Evolutionary conservation across 192 early-diverging fungal species (phyloP), one percentile per base, ranked within the genome.

Genomic region (Backusella sp.): DNA sequence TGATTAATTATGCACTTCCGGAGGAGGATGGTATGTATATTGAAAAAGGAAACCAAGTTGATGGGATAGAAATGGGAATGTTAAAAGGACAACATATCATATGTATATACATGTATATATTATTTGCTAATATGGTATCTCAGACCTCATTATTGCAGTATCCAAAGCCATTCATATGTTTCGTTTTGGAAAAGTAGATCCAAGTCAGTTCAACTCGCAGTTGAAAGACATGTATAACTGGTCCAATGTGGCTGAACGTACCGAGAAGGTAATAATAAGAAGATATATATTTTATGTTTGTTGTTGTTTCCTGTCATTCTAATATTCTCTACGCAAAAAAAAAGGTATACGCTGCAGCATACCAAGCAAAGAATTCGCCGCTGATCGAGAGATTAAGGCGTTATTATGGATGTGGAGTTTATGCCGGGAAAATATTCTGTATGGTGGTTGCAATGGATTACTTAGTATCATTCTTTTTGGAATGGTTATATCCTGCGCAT

Each of bases 161-260:
- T 74, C 84, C 42, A 86, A 85, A 66, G 93, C 96, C 9, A 93
- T 98, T 28, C 85, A 85, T 17, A 87, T 84, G 74, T 90, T 97
- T 46, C 84, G 83, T 21, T 83, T 86, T 66, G 85, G 88, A 23
- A 87, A 93, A 66, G 84, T 92, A 23, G 82, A 90, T 67, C 91
- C 92, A 12, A 84, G 76, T 70, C 82, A 82, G 65, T 91, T 97
- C 68, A 96, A 99, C 77, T 86, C 89, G 44, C 88, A 93, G 56
- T 90, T 99, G 8, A 91, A 92, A 73, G 88, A 90, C 62, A 98
- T 98, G 95, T 99, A 99, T 83, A 95, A 93, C 79, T 99, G 98
- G 98, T 86, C 88, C 28, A 92, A 99, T 82, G 96, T 99, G 28
- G 97, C 98, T 9, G 90, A 95, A 78, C 83, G 98, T 56, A 99